A percentile compares a stretch with the other conserved stretches of the same genome.
Conservation (phyloP, 2,329 filamentous ascomycete species). For the Aureobasidium sp. region DNA sequence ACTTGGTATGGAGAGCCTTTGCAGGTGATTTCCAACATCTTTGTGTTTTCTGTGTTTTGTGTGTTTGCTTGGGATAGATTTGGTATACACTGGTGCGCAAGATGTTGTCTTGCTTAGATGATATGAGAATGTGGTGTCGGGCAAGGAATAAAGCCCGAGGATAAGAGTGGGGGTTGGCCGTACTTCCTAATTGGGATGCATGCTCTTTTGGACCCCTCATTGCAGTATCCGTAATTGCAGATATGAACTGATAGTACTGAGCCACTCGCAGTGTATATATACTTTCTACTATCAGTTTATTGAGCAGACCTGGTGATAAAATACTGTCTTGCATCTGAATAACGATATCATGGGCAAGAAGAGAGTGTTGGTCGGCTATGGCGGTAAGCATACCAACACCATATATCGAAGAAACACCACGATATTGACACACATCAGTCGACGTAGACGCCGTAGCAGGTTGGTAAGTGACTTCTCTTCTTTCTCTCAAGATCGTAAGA, state of each 20-base stretch:
- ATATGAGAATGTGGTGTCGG: neutral
- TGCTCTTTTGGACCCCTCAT: neutral
- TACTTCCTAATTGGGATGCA: neutral
- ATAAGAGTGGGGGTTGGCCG: neutral
- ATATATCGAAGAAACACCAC: neutral
- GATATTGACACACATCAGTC: neutral
- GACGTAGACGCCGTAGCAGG: neutral
- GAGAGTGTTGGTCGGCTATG: conserved; percentile 34
- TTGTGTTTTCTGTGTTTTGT: neutral
- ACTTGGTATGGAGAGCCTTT: conserved; percentile 39
- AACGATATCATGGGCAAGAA: conserved; percentile 25
- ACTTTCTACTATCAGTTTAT: too few species aligned
- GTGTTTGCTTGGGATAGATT: neutral
- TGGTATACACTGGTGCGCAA: too few species aligned
- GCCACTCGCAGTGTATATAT: neutral
- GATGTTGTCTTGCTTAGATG: neutral
- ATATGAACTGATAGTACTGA: neutral
- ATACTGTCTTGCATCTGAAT: too few species aligned
- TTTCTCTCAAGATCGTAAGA: too few species aligned
- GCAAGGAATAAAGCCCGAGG: neutral
- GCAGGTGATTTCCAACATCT: conserved; percentile 36
- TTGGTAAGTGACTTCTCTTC: neutral
- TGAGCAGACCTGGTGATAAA: too few species aligned
- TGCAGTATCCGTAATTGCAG: neutral
- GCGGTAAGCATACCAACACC: conserved; percentile 30